phyloP scores from a whole-genome alignment of 805 yeast genomes.

The Lipomyces orientalis region DNA sequence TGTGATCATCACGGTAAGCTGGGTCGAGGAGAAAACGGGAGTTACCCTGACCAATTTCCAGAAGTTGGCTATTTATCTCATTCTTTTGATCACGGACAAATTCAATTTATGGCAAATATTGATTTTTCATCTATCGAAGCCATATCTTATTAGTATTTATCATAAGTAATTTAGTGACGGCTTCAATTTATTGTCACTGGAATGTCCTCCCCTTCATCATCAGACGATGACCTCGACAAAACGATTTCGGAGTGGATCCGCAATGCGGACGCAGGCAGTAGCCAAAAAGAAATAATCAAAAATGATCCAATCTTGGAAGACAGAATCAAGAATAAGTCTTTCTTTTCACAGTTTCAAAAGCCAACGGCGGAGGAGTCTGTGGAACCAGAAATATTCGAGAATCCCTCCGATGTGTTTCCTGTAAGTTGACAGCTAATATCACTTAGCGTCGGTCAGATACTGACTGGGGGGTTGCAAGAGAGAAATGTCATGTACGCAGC shows the following conservation, averaged over 20 bases:
- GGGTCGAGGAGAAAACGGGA: no score
- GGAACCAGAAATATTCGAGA: neutral
- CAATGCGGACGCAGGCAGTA: neutral
- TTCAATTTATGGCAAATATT: neutral
- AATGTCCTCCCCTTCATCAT: slow-evolving; percentile 1
- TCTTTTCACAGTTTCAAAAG: neutral
- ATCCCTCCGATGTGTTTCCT: slow-evolving; percentile 21
- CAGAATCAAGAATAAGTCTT: neutral
- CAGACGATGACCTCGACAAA: slow-evolving; percentile 18
- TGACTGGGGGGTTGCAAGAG: slow-evolving; percentile 37
- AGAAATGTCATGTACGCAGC: slow-evolving; percentile 77
- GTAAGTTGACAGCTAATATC: slow-evolving; percentile 8
- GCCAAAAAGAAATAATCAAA: neutral
- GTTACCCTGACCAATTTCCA: no score
- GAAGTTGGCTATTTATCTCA: no score
- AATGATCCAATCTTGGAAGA: slow-evolving; percentile 2
- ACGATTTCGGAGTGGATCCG: slow-evolving; percentile 20
- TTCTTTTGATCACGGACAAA: no score
- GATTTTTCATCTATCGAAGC: neutral
- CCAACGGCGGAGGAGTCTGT: neutral
- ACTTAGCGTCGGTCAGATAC: neutral
- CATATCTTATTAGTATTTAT: neutral
- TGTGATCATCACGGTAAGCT: no score
- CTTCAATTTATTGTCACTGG: neutral
- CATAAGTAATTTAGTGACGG: neutral